These are phyloP conservation scores for Elsinoe australis DNA, from an alignment of 2,329 filamentous ascomycete genomes.

Conservation along the genomic window DNA sequence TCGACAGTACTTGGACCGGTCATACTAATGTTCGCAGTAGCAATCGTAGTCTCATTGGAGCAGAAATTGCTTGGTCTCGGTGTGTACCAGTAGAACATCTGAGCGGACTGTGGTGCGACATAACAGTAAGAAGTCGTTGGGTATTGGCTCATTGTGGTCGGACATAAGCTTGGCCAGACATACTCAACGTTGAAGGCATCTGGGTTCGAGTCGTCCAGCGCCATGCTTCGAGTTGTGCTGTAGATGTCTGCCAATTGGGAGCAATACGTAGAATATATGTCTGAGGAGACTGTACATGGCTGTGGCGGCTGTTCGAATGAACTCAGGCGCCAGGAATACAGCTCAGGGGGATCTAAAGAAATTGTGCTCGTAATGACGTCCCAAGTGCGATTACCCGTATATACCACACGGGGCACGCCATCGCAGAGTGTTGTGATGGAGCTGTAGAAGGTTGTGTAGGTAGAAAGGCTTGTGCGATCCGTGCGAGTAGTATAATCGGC, in stretches of 20 bases:
- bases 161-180: no score
- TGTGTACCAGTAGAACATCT: conserved; percentile 3
- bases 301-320: no score
- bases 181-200: no score
- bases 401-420: background rate
- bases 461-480: background rate
- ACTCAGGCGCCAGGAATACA: no score
- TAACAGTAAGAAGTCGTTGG: background rate
- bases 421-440: conserved; percentile 6
- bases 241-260: conserved; percentile 5
- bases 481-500: no score
- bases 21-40: no score
- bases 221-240: background rate
- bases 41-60: background rate
- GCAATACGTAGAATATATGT: background rate
- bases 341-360: no score
- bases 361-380: no score
- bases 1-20: no score
- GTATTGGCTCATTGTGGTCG: background rate
- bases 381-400: background rate
- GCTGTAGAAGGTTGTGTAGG: background rate
- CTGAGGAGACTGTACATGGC: background rate
- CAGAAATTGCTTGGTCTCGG: conserved; percentile 2
- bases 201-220: background rate
- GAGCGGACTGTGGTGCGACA: background rate